Conservation (phyloP, 352 stramenopile genomes). For the Phytopythium montanum region DNA sequence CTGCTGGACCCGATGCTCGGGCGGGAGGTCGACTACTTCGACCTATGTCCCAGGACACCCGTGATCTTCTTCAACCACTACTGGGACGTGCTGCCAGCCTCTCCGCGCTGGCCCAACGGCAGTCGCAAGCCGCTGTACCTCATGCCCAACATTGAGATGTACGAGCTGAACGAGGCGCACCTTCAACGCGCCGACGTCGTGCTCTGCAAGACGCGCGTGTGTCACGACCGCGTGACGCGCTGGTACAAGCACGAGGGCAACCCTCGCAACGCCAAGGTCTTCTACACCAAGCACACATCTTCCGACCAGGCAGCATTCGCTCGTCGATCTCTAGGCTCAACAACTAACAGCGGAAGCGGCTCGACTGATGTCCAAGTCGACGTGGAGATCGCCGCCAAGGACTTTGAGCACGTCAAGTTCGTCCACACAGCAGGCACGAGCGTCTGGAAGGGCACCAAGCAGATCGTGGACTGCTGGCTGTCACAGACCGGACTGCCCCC, state of each 20-base stretch:
- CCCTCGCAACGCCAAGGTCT: conserved; percentile 34
- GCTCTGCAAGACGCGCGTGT: conserved; percentile 46
- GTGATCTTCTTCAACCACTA: conserved; percentile 63
- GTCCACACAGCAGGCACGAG: conserved; percentile 35
- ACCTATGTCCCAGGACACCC: conserved; percentile 44
- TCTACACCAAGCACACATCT: conserved; percentile 64
- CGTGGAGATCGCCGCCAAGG: conserved; percentile 17
- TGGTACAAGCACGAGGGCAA: conserved; percentile 66
- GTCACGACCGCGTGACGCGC: conserved; percentile 28
- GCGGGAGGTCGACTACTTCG: conserved; percentile 37
- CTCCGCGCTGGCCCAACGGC: conserved; percentile 22
- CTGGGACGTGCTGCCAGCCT: conserved; percentile 27
- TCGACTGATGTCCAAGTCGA: not conserved
- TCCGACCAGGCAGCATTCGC: conserved; percentile 38
- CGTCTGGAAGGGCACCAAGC: conserved; percentile 43
- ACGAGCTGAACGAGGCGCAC: conserved; percentile 30
- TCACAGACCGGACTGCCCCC: conserved; percentile 26
- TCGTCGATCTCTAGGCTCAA: conserved; percentile 13
- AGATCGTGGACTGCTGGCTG: conserved; percentile 49
- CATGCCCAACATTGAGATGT: conserved; percentile 60
- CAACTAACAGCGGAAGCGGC: not conserved
- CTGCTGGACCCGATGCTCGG: conserved; percentile 24
- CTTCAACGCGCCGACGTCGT: conserved; percentile 41
- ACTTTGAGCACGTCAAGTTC: conserved; percentile 32
- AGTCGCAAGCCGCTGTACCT: conserved; percentile 37